Evolutionary conservation across 495 filamentous ascomycete genomes (phyloP).

Genomic region (Echria macrotheca): DNA sequence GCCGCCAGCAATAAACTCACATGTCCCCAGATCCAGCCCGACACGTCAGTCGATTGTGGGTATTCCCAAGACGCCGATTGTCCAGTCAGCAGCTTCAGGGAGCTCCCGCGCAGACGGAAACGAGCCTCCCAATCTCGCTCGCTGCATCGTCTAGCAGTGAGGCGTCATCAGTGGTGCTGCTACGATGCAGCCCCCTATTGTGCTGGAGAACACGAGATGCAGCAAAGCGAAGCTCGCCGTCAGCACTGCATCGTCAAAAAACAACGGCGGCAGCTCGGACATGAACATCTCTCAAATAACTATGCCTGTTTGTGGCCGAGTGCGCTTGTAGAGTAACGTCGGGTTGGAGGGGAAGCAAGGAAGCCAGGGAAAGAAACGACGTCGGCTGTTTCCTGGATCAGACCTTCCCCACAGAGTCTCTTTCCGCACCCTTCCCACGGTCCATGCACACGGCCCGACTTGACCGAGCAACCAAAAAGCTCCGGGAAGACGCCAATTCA

Average conservation of each 20-base stretch:
- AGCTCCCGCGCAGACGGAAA: not conserved
- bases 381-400: not conserved
- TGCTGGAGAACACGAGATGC: slow-evolving; percentile 1
- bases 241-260: slow-evolving; percentile 5
- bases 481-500: not conserved
- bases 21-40: not conserved
- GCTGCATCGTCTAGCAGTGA: slow-evolving; percentile 5
- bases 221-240: slow-evolving; percentile 1
- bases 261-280: not conserved
- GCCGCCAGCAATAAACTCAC: too few relatives aligned
- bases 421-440: not conserved
- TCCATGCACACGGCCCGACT: not conserved
- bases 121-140: not conserved
- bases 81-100: too few relatives aligned
- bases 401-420: slow-evolving; percentile 6
- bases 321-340: slow-evolving; percentile 6
- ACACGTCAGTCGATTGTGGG: not conserved
- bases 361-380: too few relatives aligned
- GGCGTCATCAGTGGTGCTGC: too few relatives aligned
- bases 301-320: too few relatives aligned
- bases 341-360: not conserved
- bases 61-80: too few relatives aligned
- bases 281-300: not conserved
- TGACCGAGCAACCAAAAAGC: not conserved
- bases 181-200: slow-evolving; percentile 11